phyloP scores from a whole-genome alignment of 805 yeast genomes.

The Yamadazyma laniorum region DNA sequence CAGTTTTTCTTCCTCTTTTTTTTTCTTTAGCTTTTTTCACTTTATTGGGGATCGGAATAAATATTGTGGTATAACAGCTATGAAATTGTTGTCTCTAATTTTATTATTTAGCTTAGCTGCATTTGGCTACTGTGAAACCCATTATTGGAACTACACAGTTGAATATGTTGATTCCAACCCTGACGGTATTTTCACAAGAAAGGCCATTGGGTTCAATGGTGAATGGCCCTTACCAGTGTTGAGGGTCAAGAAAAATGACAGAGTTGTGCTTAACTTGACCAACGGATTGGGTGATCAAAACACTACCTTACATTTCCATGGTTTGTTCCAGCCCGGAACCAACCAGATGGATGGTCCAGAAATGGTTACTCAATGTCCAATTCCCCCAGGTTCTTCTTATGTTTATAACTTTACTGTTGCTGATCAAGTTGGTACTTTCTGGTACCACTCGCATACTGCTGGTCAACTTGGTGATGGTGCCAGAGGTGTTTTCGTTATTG shows the following conservation, averaged over 20 bases:
- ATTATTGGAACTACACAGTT: slow-evolving; percentile 62
- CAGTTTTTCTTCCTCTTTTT: slow-evolving; percentile 9
- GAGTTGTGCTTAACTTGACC: slow-evolving; percentile 65
- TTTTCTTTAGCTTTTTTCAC: slow-evolving; percentile 9
- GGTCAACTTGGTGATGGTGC: slow-evolving; percentile 95
- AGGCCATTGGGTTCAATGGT: slow-evolving; percentile 65
- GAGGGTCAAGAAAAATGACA: slow-evolving; percentile 75
- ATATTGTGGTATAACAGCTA: slow-evolving; percentile 3
- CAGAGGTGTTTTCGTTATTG: slow-evolving; percentile 76
- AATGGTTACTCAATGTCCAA: slow-evolving; percentile 86
- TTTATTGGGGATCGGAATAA: slow-evolving; percentile 9
- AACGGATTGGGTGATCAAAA: slow-evolving; percentile 69
- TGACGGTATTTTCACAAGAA: slow-evolving; percentile 56
- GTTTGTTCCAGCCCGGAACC: slow-evolving; percentile 77
- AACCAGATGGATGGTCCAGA: slow-evolving; percentile 90
- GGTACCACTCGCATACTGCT: slow-evolving; percentile 95
- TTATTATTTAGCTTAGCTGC: slow-evolving; percentile 9
- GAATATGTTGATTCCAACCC: slow-evolving; percentile 69
- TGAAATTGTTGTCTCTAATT: slow-evolving; percentile 11
- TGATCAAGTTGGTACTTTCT: slow-evolving; percentile 83
- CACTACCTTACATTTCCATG: slow-evolving; percentile 91
- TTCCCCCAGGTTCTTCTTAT: slow-evolving; percentile 71
- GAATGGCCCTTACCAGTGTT: slow-evolving; percentile 88
- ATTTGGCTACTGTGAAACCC: slow-evolving; percentile 40
- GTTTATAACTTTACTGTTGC: slow-evolving; percentile 86